Base-by-base conservation (phyloP, 2,329 filamentous ascomycete genomes). In the Apiospora rasikravindrae region DNA sequence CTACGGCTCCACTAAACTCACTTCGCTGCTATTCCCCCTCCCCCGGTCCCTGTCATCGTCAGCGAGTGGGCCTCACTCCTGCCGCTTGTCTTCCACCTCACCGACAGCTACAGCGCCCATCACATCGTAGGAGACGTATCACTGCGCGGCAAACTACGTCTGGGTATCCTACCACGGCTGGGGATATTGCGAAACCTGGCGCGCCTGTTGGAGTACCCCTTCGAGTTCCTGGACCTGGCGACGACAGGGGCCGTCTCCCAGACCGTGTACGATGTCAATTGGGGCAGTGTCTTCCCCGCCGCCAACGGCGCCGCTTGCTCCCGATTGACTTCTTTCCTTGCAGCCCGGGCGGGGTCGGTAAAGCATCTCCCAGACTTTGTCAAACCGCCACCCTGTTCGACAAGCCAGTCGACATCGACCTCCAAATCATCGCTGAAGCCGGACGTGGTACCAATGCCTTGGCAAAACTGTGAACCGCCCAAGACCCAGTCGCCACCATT, bases 81-180 rank as follows among this genome's bases (percentile, higher is more conserved):
- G 2, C 67, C 67, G 13, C 44, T 69, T 16, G 11, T 45, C 19
- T 69, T 19, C 67, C 67, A 69, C 67, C 67, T 69, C 14, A 69
- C 67, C 19, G 40, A 40, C 40, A 14, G 40, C 40, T 42, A 42
- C 40, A 42, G 40, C 13, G 40, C 33, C 42, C 44, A 68, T 16
- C 29, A 37, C 42, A 68, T 42, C 19, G 26, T 24, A 37, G 66
- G 66, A 11, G 66, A 68, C 14, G 42, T 68, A 8, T 33, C 66
- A 22, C 24, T 68, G 29, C 66, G 26, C 29, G 66, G 66, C n/a
- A 57, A 57, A 42, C 40, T 42, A 13, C 40, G 16, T 6, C 45
- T 22, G 5, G 45, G 19, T 0, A 47, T 22, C 1, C 45, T 22
- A n/a, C 19, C 40, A 14, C 40, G 40, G 6, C 10, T 42, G 40